Evolutionary conservation across 208 protist genomes (phyloP).

Genomic region (Leishmania gerbilli): DNA sequence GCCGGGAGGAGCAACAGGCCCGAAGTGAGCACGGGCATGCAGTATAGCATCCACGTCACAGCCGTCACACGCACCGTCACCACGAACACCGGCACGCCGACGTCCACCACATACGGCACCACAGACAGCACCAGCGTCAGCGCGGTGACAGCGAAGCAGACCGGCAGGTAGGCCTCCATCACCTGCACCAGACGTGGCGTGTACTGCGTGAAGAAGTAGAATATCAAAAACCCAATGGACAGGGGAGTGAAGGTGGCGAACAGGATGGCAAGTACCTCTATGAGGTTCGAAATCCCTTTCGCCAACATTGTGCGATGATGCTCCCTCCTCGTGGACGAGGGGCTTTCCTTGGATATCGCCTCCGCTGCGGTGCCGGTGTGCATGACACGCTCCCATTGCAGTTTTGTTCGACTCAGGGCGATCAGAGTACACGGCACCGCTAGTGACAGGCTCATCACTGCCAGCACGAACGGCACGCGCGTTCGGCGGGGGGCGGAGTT

Average conservation of each 20-base stretch:
- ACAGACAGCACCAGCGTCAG: conserved; percentile 55
- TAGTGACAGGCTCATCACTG: conserved; percentile 48
- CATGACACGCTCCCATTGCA: conserved; percentile 36
- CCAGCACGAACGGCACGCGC: conserved; percentile 72
- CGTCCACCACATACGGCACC: conserved; percentile 53
- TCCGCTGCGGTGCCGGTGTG: conserved; percentile 3
- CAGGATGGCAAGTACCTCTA: conserved; percentile 62
- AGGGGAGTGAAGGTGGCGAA: conserved; percentile 45
- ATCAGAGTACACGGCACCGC: conserved; percentile 71
- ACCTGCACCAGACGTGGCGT: conserved; percentile 34
- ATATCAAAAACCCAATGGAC: conserved; percentile 38
- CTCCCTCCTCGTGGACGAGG: neutral
- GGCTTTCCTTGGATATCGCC: neutral
- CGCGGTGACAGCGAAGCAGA: conserved; percentile 27
- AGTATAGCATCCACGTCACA: conserved; percentile 56
- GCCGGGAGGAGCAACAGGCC: conserved; percentile 31
- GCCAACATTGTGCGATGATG: conserved; percentile 13
- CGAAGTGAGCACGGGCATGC: conserved; percentile 37
- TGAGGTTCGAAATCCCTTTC: conserved; percentile 37
- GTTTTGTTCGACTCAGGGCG: conserved; percentile 60
- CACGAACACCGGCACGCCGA: conserved; percentile 42
- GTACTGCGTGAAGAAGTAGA: conserved; percentile 57
- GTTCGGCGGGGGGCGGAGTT: conserved; percentile 18
- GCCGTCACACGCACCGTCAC: conserved; percentile 44
- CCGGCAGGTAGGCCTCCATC: conserved; percentile 40